A percentile compares a stretch with the other conserved stretches of the same genome.
Evolutionary conservation across 345 rosid genomes (phyloP).

Genomic region (Schrenkiella parvula): DNA sequence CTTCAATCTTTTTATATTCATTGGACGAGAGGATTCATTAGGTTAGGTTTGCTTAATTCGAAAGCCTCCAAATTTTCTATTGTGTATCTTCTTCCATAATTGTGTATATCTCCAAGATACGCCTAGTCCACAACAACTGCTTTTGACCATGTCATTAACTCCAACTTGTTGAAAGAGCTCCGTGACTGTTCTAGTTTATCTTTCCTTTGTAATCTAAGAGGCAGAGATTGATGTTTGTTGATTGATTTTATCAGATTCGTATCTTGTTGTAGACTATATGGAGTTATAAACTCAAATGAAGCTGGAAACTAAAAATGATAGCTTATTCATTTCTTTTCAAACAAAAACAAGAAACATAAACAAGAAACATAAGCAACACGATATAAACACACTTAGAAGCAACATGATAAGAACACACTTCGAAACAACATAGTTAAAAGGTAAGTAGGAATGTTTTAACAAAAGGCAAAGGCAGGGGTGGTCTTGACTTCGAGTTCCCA

Average conservation of each 20-base stretch:
- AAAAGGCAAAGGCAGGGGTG: slow-evolving; percentile 34
- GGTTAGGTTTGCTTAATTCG: no score
- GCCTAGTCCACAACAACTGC: no score
- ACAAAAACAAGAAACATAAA: not conserved
- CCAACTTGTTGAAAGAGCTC: no score
- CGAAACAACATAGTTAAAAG: not conserved
- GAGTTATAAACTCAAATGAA: slow-evolving; percentile 10
- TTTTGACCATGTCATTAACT: no score
- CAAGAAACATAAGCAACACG: not conserved
- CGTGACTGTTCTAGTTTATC: no score
- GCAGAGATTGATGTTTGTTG: not conserved
- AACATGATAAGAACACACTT: not conserved
- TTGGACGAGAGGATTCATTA: no score
- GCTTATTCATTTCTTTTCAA: slow-evolving; percentile 18
- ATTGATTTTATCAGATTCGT: not conserved
- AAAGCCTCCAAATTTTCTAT: no score
- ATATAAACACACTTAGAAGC: not conserved
- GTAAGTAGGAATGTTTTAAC: not conserved
- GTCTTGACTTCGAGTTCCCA: slow-evolving; percentile 69
- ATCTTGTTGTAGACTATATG: not conserved
- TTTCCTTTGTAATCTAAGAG: not conserved
- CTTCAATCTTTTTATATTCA: no score
- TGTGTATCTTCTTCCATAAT: no score
- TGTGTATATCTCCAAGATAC: no score
- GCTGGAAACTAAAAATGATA: not conserved